A percentile compares a stretch with the other conserved stretches of the same genome.
These are phyloP conservation scores for Carex pumila DNA, from an alignment of 176 grass and related monocot species.

Conservation along the genomic window DNA sequence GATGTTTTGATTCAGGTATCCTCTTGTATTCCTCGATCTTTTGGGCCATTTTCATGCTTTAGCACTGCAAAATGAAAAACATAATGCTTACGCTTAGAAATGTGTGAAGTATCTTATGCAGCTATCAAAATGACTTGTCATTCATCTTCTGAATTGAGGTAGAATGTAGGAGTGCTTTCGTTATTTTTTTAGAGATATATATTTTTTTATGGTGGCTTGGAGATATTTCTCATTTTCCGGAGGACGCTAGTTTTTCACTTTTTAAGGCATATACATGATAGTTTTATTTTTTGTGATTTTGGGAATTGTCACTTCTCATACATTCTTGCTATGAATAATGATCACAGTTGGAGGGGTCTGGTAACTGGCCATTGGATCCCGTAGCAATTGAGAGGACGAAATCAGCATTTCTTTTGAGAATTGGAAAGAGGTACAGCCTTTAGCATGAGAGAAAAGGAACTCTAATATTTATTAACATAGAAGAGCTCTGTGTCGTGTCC, in stretches of 20 bases:
- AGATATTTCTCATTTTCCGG: not conserved
- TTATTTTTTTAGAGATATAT: not conserved
- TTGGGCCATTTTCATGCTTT: not conserved
- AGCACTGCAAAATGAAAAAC: not conserved
- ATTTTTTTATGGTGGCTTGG: not conserved
- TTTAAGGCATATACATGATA: not conserved
- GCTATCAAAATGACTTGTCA: not conserved
- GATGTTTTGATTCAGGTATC: slow-evolving; percentile 92
- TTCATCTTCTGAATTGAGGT: not conserved
- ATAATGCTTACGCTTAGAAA: not conserved
- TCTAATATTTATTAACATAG: not conserved
- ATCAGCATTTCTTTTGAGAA: slow-evolving; percentile 86
- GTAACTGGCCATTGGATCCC: slow-evolving; percentile 88
- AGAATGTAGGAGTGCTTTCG: not conserved
- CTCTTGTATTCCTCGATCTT: not conserved
- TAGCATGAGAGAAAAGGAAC: not conserved
- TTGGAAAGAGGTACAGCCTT: slow-evolving; percentile 77
- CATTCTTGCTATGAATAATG: slow-evolving; percentile 8
- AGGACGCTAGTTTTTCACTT: not conserved
- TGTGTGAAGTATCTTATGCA: not conserved
- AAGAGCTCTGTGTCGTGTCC: not conserved
- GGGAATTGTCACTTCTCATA: not conserved
- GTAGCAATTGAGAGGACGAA: slow-evolving; percentile 90
- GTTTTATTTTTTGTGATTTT: not conserved
- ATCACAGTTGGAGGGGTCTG: slow-evolving; percentile 81